Evolutionary conservation across 176 grass and related monocot species (phyloP), one percentile per base, ranked within the genome.

Genomic region (Guadua angustifolia): DNA sequence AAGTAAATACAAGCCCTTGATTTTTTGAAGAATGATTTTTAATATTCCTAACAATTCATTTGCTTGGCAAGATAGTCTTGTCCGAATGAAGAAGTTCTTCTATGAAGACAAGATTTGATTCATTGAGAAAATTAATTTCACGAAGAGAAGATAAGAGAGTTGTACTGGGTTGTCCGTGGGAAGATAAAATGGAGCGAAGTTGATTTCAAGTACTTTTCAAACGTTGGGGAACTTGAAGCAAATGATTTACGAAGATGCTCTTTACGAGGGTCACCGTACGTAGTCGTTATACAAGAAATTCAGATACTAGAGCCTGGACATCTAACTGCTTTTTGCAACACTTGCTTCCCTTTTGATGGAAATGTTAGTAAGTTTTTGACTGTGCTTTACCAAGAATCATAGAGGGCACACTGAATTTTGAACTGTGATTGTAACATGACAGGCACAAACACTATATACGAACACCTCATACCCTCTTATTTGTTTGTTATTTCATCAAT

Each of bases 141-240:
- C 46, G 69, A 83, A 90, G 93, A 79, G 84, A 92, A 92, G 89
- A 83, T 87, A 80, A 78, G 86, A 90, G 79, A 82, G 45, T 74
- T 82, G 68, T 78, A 82, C 40, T 80, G 74, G 83, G 71, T 82
- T 84, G 66, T 93, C 79, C 74, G 81, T 94, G 92, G 94, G 92
- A 97, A 97, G 94, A 89, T 94, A 92, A 92, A 83, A 73, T 73
- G 69, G 50, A 86, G 90, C 63, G 84, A 85, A 92, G 86, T 92
- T 75, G 75, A 89, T 88, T 89, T 91, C 75, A 98, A 97, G 92
- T 92, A 75, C 84, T 90, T 85, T 88, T 90, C 72, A 77, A 85
- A 90, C 73, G 53, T 86, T 74, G 71, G 81, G 81, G 85, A 88
- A 86, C 82, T 87, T 77, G 84, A 89, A 97, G 90, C 81, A 52